Evolutionary conservation across 2,329 filamentous ascomycete species (phyloP).

Genomic region (Macrophomina phaseolina): DNA sequence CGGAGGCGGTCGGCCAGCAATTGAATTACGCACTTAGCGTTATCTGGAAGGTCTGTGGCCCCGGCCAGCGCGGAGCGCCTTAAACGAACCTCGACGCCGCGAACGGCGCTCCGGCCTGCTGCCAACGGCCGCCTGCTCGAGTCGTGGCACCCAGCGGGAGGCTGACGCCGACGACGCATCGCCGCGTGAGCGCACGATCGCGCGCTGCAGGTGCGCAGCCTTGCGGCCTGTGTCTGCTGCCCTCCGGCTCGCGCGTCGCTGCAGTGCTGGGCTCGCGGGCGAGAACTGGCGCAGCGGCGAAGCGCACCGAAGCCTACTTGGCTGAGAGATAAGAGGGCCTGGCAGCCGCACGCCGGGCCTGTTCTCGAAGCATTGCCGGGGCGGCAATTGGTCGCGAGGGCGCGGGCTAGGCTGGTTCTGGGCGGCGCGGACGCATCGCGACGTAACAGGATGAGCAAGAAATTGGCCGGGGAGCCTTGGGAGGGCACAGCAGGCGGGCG

Average conservation of each 20-base stretch:
- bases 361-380: conserved; percentile 7
- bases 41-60: conserved; percentile 26
- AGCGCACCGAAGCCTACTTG: conserved; percentile 16
- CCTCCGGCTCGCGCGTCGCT: not conserved
- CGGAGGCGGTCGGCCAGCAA: conserved; percentile 7
- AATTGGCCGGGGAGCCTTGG: conserved; percentile 8
- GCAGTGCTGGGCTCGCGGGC: not conserved
- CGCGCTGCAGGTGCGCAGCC: not conserved
- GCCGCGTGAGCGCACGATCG: not conserved
- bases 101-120: conserved; percentile 15
- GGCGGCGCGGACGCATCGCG: conserved; percentile 7
- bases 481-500: conserved; percentile 4
- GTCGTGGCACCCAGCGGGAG: not conserved
- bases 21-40: conserved; percentile 23
- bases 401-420: not conserved
- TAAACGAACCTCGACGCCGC: conserved; percentile 6
- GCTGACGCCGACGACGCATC: not conserved
- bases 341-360: not conserved
- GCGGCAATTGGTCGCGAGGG: conserved; percentile 6
- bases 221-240: not conserved
- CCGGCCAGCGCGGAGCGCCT: conserved; percentile 12
- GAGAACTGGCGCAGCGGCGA: not conserved
- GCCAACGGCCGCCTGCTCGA: conserved; percentile 5
- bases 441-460: conserved; percentile 25
- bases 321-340: conserved; percentile 4